Conservation (phyloP, 805 yeast species). For the Ogataea wickerhamii region DNA sequence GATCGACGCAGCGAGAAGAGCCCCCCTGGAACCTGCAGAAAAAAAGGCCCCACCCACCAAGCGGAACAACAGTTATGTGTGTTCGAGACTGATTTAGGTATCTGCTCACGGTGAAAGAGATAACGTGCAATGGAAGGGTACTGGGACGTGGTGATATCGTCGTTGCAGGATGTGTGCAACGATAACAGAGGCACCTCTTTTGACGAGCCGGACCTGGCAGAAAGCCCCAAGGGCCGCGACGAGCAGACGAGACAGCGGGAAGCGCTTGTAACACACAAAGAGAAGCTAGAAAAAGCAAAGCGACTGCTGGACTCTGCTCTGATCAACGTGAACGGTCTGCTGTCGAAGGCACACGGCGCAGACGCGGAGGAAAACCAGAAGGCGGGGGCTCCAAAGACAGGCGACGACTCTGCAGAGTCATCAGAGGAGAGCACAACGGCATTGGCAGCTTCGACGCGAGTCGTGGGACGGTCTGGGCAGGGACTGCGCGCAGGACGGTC, state of each 20-base stretch:
- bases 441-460: conserved; percentile 9
- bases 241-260: conserved; percentile 29
- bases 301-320: conserved; percentile 39
- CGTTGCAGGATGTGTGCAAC: conserved; percentile 65
- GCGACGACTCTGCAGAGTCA: background rate
- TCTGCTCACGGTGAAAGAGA: no score
- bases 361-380: background rate
- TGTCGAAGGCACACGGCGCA: conserved; percentile 27
- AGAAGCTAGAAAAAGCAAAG: conserved; percentile 53
- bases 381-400: background rate
- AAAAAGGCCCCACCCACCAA: no score
- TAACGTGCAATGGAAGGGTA: conserved; percentile 50
- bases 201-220: conserved; percentile 35
- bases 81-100: no score
- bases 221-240: conserved; percentile 31
- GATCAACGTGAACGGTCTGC: conserved; percentile 45
- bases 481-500: conserved; percentile 20
- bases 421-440: conserved; percentile 1
- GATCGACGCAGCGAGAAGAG: no score
- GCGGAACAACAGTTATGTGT: no score
- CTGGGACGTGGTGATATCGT: conserved; percentile 67
- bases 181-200: conserved; percentile 53
- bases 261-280: conserved; percentile 47
- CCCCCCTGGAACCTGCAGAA: no score
- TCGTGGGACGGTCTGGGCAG: conserved; percentile 8